These are phyloP conservation scores for Pyrus pyrifolia DNA, from an alignment of 306 rosid genomes.

Conservation along the genomic window DNA sequence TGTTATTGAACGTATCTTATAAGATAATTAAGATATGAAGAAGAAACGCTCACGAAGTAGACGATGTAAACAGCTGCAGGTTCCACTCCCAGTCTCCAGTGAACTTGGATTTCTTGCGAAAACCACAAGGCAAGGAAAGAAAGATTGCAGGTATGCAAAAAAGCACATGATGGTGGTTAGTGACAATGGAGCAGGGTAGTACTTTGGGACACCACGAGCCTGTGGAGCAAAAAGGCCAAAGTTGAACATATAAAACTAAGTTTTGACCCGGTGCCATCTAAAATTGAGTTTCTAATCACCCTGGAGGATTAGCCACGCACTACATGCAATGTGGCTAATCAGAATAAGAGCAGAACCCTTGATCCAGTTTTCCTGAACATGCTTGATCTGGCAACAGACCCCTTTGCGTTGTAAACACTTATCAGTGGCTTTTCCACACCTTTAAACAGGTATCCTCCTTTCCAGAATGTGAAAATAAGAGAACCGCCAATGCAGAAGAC, in stretches of 20 bases:
- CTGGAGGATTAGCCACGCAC: constrained; percentile 39
- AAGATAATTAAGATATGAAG: too few relatives aligned
- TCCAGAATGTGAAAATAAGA: constrained; percentile 33
- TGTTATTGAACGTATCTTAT: too few relatives aligned
- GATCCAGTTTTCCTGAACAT: constrained; percentile 21
- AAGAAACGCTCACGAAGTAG: constrained; percentile 22
- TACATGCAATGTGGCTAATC: constrained; percentile 18
- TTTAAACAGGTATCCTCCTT: constrained; percentile 18
- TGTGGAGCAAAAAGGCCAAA: neutral
- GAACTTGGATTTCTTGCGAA: constrained; percentile 15
- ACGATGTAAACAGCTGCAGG: constrained; percentile 24
- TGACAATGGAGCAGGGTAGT: constrained; percentile 26
- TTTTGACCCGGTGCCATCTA: neutral
- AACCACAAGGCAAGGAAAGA: constrained; percentile 20
- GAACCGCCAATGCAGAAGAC: constrained; percentile 31
- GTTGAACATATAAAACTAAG: neutral
- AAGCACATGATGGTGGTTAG: constrained; percentile 22
- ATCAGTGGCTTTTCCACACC: constrained; percentile 22
- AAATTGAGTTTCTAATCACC: constrained; percentile 14
- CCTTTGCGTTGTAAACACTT: neutral
- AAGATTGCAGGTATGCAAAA: constrained; percentile 30
- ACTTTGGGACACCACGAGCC: constrained; percentile 23
- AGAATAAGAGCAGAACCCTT: constrained; percentile 36
- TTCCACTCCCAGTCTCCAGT: constrained; percentile 36
- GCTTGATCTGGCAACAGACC: neutral